These are phyloP conservation scores for Oryza meyeriana DNA, from an alignment of 176 grass and related monocot genomes.

Conservation along the genomic window DNA sequence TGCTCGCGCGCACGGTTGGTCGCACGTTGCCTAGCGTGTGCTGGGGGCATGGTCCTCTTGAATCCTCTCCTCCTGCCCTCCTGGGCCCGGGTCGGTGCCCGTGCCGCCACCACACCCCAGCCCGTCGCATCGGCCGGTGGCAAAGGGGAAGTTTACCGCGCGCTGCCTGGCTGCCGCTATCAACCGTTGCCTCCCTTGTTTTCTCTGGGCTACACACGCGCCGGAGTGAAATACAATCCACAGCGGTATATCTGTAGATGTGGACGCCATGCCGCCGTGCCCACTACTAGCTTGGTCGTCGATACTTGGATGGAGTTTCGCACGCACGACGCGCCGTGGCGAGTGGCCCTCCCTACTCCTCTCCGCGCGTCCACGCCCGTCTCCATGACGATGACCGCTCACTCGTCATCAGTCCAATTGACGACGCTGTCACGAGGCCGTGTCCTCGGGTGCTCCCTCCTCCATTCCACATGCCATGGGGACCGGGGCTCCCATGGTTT, in stretches of 20 bases:
- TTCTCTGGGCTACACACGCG: background rate
- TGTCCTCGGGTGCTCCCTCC: background rate
- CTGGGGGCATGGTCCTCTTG: background rate
- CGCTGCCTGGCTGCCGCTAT: too few species aligned
- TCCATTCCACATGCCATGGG: background rate
- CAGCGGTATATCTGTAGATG: background rate
- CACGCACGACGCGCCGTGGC: background rate
- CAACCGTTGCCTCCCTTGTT: background rate
- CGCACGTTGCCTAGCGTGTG: background rate
- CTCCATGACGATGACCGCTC: background rate
- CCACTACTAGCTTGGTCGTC: background rate
- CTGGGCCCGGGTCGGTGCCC: too few species aligned
- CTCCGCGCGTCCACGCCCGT: too few species aligned
- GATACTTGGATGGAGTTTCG: background rate
- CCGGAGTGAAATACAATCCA: background rate
- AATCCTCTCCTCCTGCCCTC: too few species aligned
- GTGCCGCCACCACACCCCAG: background rate
- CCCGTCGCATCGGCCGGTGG: too few species aligned
- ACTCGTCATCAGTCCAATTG: background rate
- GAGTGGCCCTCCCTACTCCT: background rate
- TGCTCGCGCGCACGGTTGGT: background rate
- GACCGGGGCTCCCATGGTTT: background rate
- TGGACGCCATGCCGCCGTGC: background rate
- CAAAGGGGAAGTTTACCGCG: background rate
- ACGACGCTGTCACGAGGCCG: background rate